Base-by-base conservation (phyloP, 768 basidiomycete genomes). In the Kwoniella pini region DNA sequence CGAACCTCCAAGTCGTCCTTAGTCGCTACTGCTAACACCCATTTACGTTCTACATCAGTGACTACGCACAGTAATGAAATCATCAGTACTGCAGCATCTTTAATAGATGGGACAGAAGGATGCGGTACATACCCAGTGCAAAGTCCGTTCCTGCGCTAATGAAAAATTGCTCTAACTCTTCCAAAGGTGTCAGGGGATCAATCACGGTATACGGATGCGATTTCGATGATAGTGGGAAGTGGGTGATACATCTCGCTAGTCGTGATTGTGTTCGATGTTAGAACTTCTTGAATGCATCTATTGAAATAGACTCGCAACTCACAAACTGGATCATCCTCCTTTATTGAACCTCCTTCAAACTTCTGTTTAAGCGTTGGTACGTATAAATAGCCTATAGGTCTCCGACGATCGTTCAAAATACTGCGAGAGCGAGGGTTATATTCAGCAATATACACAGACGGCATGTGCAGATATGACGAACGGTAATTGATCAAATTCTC, bases 401-500 rank as follows among this genome's bases (percentile, higher is more conserved):
- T 84, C 45, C 89, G 84, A 27, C 84, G 81, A 54, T 81, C 82
- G 69, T 88, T 86, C 27, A 96, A 82, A 0, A 95, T 88, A 1
- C 91, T 95, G 65, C 9, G 30, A 26, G 1, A 10, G 9, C 9
- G 36, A 33, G 15, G 15, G 10, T 22, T 13, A 30, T 2, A 5
- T 7, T 42, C 19, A 13, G 19, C 40, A 11, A 13, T 6, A 9
- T 19, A 42, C 6, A 10, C 6, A 42, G 11, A 42, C 6, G 6
- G 9, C 5, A 10, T 21, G 33, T 13, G 27, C 5, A 28, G 40
- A 19, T 21, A 56, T 30, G 21, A 51, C 45, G 33, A 21, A 94
- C 93, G 93, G 93, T 62, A 95, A 87, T 69, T 94, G 87, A 17
- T 91, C 91, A 79, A 94, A 96, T 75, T 96, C 93, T 31, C 91